These are phyloP conservation scores for Aschersonia sp. DNA, from an alignment of 2,329 filamentous ascomycete species.

Conservation along the genomic window DNA sequence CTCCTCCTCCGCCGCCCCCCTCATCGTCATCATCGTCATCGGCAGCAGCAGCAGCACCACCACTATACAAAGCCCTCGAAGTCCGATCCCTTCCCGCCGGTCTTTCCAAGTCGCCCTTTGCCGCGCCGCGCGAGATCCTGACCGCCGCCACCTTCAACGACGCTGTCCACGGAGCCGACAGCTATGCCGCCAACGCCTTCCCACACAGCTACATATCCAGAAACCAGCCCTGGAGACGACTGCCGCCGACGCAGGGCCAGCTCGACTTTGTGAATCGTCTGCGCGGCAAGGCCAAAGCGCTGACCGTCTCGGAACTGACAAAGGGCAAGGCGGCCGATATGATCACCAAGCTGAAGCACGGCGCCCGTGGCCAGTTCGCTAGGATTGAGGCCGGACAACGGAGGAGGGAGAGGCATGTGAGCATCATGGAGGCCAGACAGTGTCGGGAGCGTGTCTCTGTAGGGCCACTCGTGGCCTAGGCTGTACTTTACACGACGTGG, in stretches of 20 bases:
- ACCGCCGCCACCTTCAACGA: conserved; percentile 51
- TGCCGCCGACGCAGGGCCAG: conserved; percentile 49
- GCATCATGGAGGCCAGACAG: conserved; percentile 23
- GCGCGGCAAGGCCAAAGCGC: conserved; percentile 33
- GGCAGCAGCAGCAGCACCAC: conserved; percentile 13
- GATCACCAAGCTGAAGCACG: conserved; percentile 84
- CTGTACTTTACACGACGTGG: background rate
- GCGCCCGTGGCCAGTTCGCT: conserved; percentile 51
- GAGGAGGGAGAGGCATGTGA: conserved; percentile 24
- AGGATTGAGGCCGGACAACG: conserved; percentile 36
- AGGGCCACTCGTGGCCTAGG: conserved; percentile 30
- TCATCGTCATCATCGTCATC: conserved; percentile 6
- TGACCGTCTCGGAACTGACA: conserved; percentile 44
- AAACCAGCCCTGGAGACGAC: conserved; percentile 53
- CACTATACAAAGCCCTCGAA: conserved; percentile 29
- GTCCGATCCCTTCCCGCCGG: conserved; percentile 30
- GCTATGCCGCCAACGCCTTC: conserved; percentile 54
- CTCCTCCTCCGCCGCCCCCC: too few species aligned
- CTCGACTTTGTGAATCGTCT: conserved; percentile 57
- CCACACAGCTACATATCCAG: conserved; percentile 52
- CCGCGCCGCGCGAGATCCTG: conserved; percentile 54
- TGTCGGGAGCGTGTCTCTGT: conserved; percentile 38
- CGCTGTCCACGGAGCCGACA: conserved; percentile 76
- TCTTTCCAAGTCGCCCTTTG: conserved; percentile 43
- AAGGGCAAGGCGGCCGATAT: conserved; percentile 78